Percentiles rank a stretch among this genome's conserved stretches.
These are phyloP conservation scores for Pisolithus thermaeus DNA, from an alignment of 1,284 basidiomycete species.

Conservation along the genomic window DNA sequence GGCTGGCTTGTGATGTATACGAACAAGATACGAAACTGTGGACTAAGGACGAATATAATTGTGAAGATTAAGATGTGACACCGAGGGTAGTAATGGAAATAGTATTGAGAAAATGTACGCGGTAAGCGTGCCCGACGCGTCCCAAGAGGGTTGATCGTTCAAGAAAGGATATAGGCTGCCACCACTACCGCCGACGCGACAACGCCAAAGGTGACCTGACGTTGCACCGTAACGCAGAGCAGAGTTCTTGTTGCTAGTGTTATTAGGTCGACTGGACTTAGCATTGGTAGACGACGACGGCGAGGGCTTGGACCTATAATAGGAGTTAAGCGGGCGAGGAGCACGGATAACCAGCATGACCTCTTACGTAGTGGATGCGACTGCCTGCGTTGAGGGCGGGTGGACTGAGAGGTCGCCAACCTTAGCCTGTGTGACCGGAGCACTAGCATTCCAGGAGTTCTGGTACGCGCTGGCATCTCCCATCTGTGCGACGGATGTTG, in stretches of 20 bases:
- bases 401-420: constrained; percentile 19
- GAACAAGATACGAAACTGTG: background rate
- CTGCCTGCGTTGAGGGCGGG: constrained; percentile 12
- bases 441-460: constrained; percentile 38
- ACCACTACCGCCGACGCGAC: constrained; percentile 19
- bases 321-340: constrained; percentile 5
- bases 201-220: constrained; percentile 20
- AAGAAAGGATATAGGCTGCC: constrained; percentile 20
- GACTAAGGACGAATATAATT: background rate
- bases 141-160: background rate
- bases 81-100: background rate
- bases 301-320: constrained; percentile 4
- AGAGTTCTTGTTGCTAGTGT: constrained; percentile 30
- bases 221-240: constrained; percentile 21
- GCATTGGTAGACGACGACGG: constrained; percentile 6
- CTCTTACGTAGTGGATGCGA: constrained; percentile 8
- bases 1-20: background rate
- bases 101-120: constrained; percentile 3
- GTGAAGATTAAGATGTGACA: background rate
- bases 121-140: background rate
- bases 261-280: constrained; percentile 18
- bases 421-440: constrained; percentile 18
- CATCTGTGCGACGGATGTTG: constrained; percentile 48
- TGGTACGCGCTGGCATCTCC: constrained; percentile 46
- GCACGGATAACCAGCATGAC: background rate